A percentile compares a stretch with the other conserved stretches of the same genome.
phyloP scores from a whole-genome alignment of 164 flowering plant genomes.

The Houttuynia cordata region DNA sequence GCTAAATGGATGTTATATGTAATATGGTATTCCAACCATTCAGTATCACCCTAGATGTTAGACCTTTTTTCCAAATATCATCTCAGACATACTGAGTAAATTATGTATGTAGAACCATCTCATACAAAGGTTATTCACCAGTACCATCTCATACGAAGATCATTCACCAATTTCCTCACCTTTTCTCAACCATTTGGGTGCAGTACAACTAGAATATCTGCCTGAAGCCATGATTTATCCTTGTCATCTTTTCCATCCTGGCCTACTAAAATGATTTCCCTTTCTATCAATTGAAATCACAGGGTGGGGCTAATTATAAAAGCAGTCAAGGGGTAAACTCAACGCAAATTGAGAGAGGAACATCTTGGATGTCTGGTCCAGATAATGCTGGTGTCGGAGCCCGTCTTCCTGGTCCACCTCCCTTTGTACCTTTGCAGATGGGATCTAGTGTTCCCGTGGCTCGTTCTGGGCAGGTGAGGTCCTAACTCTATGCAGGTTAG shows the following conservation, averaged over 20 bases:
- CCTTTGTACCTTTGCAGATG: constrained; percentile 39
- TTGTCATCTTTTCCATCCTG: background rate
- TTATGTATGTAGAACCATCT: background rate
- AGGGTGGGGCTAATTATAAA: constrained; percentile 38
- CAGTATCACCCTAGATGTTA: no score
- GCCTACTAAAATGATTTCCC: background rate
- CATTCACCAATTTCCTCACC: no score
- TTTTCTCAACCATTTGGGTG: no score
- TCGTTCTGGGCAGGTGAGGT: constrained; percentile 41
- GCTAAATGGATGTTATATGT: no score
- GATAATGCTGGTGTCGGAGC: constrained; percentile 29
- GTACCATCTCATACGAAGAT: background rate
- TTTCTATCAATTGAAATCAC: constrained; percentile 10
- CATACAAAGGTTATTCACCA: no score
- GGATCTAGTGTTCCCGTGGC: constrained; percentile 39
- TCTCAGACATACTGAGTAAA: no score
- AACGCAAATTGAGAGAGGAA: constrained; percentile 50
- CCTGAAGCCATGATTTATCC: background rate
- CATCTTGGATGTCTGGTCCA: constrained; percentile 50
- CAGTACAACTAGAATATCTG: background rate
- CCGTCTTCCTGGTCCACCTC: constrained; percentile 46
- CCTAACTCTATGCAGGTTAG: background rate
- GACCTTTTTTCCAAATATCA: no score
- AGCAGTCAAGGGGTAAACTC: constrained; percentile 38
- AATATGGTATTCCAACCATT: no score